phyloP scores from a whole-genome alignment of 345 rosid species.

The Erucastrum elatum region DNA sequence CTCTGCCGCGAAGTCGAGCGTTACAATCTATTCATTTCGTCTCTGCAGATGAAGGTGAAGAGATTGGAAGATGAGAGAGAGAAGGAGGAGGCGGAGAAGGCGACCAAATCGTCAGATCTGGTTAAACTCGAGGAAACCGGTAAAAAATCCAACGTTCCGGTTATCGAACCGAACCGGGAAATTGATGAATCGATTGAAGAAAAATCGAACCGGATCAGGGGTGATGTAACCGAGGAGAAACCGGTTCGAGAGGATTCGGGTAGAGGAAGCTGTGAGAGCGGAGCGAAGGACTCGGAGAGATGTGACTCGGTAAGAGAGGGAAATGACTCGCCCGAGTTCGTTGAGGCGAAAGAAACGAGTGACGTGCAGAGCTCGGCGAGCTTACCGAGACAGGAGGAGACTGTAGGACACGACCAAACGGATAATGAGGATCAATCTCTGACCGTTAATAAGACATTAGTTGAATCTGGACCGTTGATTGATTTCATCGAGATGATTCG shows the following conservation, averaged over 20 bases:
- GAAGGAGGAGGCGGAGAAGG: constrained; percentile 18
- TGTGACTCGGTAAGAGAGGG: constrained; percentile 25
- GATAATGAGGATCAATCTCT: constrained; percentile 51
- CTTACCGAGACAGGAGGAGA: constrained; percentile 42
- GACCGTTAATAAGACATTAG: constrained; percentile 20
- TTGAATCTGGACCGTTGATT: constrained; percentile 57
- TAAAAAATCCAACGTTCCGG: constrained; percentile 3
- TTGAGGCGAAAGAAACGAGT: constrained; percentile 38
- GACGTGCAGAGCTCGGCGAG: constrained; percentile 75
- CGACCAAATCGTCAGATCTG: constrained; percentile 52
- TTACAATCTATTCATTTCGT: constrained; percentile 59
- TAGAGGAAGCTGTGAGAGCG: constrained; percentile 51
- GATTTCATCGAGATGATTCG: constrained; percentile 49
- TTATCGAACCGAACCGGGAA: constrained; percentile 34
- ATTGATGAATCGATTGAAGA: background rate
- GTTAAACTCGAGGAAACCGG: constrained; percentile 26
- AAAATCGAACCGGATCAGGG: constrained; percentile 11
- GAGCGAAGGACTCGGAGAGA: constrained; percentile 43
- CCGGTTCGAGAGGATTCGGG: constrained; percentile 44
- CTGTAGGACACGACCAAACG: constrained; percentile 42
- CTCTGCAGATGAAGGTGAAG: constrained; percentile 70
- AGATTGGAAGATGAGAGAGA: constrained; percentile 64
- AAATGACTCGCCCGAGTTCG: constrained; percentile 38
- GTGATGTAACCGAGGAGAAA: constrained; percentile 2
- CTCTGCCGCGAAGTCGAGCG: constrained; percentile 64